phyloP scores from a whole-genome alignment of 2,329 filamentous ascomycete species.

The Calonectria leucothoes region DNA sequence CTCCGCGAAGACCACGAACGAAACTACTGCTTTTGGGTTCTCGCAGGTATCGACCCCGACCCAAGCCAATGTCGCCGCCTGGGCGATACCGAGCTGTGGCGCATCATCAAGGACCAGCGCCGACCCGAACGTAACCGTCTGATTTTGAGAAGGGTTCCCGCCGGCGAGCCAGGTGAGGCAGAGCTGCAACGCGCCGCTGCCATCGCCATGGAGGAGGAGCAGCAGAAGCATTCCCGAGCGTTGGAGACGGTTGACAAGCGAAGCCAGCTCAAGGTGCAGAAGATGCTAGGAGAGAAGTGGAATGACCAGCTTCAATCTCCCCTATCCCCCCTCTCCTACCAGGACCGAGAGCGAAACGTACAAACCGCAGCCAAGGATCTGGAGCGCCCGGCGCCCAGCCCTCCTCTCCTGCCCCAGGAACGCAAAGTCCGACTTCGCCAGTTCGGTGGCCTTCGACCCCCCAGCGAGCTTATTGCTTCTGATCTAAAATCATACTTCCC shows the following conservation, averaged over 20 bases:
- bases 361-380: slow-evolving; percentile 69
- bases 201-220: slow-evolving; percentile 89
- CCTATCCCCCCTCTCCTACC: slow-evolving; percentile 81
- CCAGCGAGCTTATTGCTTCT: slow-evolving; percentile 96
- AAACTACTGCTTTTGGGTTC: slow-evolving; percentile 96
- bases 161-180: slow-evolving; percentile 86
- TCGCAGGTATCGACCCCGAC: slow-evolving; percentile 87
- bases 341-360: slow-evolving; percentile 76
- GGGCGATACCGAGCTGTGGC: slow-evolving; percentile 88
- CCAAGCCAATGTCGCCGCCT: slow-evolving; percentile 84
- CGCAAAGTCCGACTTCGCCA: slow-evolving; percentile 73
- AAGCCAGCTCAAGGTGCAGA: slow-evolving; percentile 88
- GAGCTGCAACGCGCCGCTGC: slow-evolving; percentile 89
- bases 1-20: slow-evolving; percentile 91
- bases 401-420: slow-evolving; percentile 55
- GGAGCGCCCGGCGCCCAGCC: slow-evolving; percentile 65
- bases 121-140: slow-evolving; percentile 89
- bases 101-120: slow-evolving; percentile 87
- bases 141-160: slow-evolving; percentile 92
- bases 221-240: slow-evolving; percentile 75
- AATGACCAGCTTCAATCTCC: slow-evolving; percentile 84
- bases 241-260: slow-evolving; percentile 76
- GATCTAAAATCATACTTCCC: slow-evolving; percentile 98
- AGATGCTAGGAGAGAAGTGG: slow-evolving; percentile 89
- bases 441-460: slow-evolving; percentile 92